phyloP scores from a whole-genome alignment of 768 basidiomycete species.

The Tricholoma bakamatsutake region DNA sequence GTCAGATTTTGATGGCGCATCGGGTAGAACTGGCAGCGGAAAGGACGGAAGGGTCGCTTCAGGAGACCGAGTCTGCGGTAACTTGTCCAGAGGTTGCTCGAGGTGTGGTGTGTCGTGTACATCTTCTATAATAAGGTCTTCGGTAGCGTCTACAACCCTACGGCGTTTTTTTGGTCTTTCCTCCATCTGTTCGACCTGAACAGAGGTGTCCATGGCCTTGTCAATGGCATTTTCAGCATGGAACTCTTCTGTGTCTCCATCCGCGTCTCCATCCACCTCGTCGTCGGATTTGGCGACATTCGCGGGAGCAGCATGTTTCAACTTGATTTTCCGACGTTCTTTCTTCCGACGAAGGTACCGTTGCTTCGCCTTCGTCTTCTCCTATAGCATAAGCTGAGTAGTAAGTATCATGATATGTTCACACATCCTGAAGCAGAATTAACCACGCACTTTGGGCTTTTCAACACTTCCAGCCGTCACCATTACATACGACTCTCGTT shows the following conservation, averaged over 20 bases:
- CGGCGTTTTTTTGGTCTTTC: slow-evolving; percentile 40
- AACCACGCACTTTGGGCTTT: slow-evolving; percentile 12
- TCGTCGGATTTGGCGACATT: slow-evolving; percentile 17
- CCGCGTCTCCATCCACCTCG: slow-evolving; percentile 7
- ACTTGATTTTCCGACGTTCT: slow-evolving; percentile 47
- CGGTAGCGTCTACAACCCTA: slow-evolving; percentile 25
- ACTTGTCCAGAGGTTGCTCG: slow-evolving; percentile 5
- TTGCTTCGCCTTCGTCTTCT: slow-evolving; percentile 67
- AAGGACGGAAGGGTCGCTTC: slow-evolving; percentile 54
- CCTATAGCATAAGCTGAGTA: slow-evolving; percentile 24
- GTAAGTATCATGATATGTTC: slow-evolving; percentile 16
- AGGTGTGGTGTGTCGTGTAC: slow-evolving; percentile 9
- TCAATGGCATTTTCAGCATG: slow-evolving; percentile 10
- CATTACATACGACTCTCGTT: not conserved
- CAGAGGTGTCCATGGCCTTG: slow-evolving; percentile 17
- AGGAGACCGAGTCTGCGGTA: slow-evolving; percentile 19
- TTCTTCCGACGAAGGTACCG: slow-evolving; percentile 72
- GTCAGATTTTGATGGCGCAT: slow-evolving; percentile 63
- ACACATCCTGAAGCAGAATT: not conserved
- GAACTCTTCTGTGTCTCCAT: slow-evolving; percentile 16
- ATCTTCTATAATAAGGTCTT: slow-evolving; percentile 18
- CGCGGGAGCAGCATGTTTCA: slow-evolving; percentile 9
- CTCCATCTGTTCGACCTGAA: slow-evolving; percentile 8
- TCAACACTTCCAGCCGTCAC: not conserved
- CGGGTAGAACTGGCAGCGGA: slow-evolving; percentile 59